Percentiles rank a stretch among this genome's conserved stretches.
Evolutionary conservation across 306 rosid species (phyloP).

Genomic region (Nissolia schottii): DNA sequence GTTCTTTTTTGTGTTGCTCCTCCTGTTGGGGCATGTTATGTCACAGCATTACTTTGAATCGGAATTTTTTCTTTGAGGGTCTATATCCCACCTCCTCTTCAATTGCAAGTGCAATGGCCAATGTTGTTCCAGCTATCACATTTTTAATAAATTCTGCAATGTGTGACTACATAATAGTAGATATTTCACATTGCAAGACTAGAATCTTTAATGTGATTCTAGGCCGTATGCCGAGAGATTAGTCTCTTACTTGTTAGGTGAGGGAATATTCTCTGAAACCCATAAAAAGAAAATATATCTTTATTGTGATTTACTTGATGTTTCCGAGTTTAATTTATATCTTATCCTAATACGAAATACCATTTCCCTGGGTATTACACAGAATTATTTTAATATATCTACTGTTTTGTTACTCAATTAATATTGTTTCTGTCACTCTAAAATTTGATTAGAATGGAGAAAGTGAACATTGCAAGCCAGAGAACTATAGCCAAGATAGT

Average conservation of each 20-base stretch:
- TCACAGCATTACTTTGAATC: conserved; percentile 36
- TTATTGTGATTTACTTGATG: neutral
- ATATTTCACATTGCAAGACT: neutral
- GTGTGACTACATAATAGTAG: neutral
- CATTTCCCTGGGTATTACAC: too few species aligned
- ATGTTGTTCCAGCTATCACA: conserved; percentile 60
- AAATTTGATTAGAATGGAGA: conserved; percentile 40
- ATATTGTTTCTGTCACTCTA: neutral
- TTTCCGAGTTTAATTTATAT: neutral
- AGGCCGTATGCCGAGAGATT: too few species aligned
- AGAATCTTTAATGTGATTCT: too few species aligned
- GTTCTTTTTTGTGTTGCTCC: neutral
- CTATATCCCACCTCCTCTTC: conserved; percentile 45
- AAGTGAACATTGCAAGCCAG: conserved; percentile 31
- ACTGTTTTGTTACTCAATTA: neutral
- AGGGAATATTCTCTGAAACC: too few species aligned
- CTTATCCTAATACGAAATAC: too few species aligned
- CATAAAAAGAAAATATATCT: too few species aligned
- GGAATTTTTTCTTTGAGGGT: conserved; percentile 44
- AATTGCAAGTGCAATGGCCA: conserved; percentile 46
- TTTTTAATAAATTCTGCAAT: conserved; percentile 27
- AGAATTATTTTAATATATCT: too few species aligned
- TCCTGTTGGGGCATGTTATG: neutral
- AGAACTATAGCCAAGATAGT: conserved; percentile 48
- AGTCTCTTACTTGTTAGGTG: too few species aligned